Evolutionary conservation across 495 filamentous ascomycete genomes (phyloP), one percentile per base, ranked within the genome.

Genomic region (Hypoxylon trugodes): DNA sequence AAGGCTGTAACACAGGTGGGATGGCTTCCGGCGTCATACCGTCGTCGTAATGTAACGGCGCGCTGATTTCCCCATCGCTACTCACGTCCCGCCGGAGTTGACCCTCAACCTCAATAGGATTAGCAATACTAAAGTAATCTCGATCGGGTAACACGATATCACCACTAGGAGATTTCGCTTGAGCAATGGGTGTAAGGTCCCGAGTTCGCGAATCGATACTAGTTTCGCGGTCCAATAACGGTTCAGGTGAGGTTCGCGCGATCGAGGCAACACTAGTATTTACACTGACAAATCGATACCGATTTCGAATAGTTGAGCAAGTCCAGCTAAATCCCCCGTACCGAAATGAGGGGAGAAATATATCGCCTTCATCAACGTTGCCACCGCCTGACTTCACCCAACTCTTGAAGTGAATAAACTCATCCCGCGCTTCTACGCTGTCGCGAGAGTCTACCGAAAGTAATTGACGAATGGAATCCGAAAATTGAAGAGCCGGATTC

Each of bases 241-340:
- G 72, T 25, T 61, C 70, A n/a, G 69, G 73, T n/a, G 78, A 73
- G n/a, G 71, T 72, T 1, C 66, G 71, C 12, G 66, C 57, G 33
- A 59, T 61, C 3, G 70, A 70, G 13, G 65, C 53, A 6, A 59
- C 50, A 51, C 56, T 73, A 9, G 53, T 69, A 59, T 75, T 78
- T 10, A 79, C 81, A 59, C 81, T 84, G n/a, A 88, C 77, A 30
- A 91, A 72, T 4, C 88, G 85, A 18, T 89, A 79, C 3, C 86
- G 81, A 65, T 79, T 86, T 41, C 86, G 74, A 22, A 91, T 62
- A 3, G 86, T 89, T 32, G 81, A 86, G 57, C 81, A 86, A 2
- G 81, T 83, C 88, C 88, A 91, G n/a, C 73, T 70, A 19, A 86
- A 69, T 1, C 85, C 85, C 2, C 74, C 83, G 65, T 79, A 87